Evolutionary conservation across 352 stramenopile genomes (phyloP), one percentile per base, ranked within the genome.

Genomic region (Phytophthora sansomeana): DNA sequence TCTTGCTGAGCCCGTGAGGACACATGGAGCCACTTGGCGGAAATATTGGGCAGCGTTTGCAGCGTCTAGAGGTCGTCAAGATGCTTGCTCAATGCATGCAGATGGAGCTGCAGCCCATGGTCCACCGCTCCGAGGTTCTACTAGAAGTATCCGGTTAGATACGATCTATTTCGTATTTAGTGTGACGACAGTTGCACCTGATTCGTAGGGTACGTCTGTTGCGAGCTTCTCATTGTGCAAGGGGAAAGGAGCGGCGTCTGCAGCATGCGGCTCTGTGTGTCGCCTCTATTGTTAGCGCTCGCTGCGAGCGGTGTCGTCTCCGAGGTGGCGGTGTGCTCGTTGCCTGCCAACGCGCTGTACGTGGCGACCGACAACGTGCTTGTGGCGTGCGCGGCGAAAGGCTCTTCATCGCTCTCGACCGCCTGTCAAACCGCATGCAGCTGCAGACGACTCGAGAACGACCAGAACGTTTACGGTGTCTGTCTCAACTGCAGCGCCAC

Each of bases 311-410:
- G 24, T 48, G 32, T 46, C 7, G 26, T 21, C 9, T 53, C 64
- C 35, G 49, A 68, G 11, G 29, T 68, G 42, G 35, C n/a, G 6
- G 46, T 71, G 33, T 82, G 74, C 28, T 63, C 67, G 14, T 36
- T 82, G 33, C 67, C 74, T 3, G 62, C 63, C 13, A 62, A 24
- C 10, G 41, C 63, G 47, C 51, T 82, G 10, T 80, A 73, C 59
- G 13, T 82, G 21, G 29, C 11, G 26, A 13, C 35, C 13, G 51
- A 35, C n/a, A 58, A 10, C 24, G 17, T 28, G n/a, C 50, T 68
- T 13, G 35, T 57, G 28, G 17, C 49, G 28, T 67, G 63, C 33
- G 48, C 47, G 56, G 17, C 41, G 3, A 56, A 43, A 2, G 44
- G n/a, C 41, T 61, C 64, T 39, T 51, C 49, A 41, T 38, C n/a